A percentile compares a stretch with the other conserved stretches of the same genome.
These are phyloP conservation scores for Lophiotrema nucula DNA, from an alignment of 495 filamentous ascomycete species.

Conservation along the genomic window DNA sequence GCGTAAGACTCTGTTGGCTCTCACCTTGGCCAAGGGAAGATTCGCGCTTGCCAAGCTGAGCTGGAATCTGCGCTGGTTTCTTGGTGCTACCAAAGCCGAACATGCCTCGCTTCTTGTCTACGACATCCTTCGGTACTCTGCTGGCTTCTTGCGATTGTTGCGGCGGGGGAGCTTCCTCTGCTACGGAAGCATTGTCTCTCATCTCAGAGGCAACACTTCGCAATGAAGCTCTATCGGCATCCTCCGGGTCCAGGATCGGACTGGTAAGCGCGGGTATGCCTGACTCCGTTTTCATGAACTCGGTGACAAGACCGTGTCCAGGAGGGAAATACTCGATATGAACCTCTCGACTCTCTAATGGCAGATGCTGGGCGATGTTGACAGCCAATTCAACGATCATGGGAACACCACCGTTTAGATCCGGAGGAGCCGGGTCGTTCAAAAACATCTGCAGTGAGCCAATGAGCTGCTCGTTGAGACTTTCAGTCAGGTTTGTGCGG, in stretches of 20 bases:
- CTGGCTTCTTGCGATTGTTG: slow-evolving; percentile 20
- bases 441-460: slow-evolving; percentile 68
- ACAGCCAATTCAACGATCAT: slow-evolving; percentile 95
- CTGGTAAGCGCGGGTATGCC: slow-evolving; percentile 69
- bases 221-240: slow-evolving; percentile 45
- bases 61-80: slow-evolving; percentile 15
- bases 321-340: slow-evolving; percentile 80
- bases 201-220: slow-evolving; percentile 37
- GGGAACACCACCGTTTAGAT: slow-evolving; percentile 73
- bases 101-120: slow-evolving; percentile 38
- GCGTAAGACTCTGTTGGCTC: slow-evolving; percentile 32
- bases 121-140: slow-evolving; percentile 26
- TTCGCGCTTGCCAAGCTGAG: slow-evolving; percentile 32
- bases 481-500: slow-evolving; percentile 63
- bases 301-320: slow-evolving; percentile 60
- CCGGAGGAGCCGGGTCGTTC: slow-evolving; percentile 69
- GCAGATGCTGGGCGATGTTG: slow-evolving; percentile 80
- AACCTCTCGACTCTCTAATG: slow-evolving; percentile 88
- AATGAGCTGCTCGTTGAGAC: slow-evolving; percentile 68
- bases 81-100: slow-evolving; percentile 37
- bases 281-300: slow-evolving; percentile 82
- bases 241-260: slow-evolving; percentile 47
- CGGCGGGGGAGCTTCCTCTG: slow-evolving; percentile 12
- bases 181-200: slow-evolving; percentile 28
- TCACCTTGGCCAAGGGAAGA: slow-evolving; percentile 31